Conservation (phyloP, 2,329 filamentous ascomycete species). For the Cadophora luteo-olivacea region DNA sequence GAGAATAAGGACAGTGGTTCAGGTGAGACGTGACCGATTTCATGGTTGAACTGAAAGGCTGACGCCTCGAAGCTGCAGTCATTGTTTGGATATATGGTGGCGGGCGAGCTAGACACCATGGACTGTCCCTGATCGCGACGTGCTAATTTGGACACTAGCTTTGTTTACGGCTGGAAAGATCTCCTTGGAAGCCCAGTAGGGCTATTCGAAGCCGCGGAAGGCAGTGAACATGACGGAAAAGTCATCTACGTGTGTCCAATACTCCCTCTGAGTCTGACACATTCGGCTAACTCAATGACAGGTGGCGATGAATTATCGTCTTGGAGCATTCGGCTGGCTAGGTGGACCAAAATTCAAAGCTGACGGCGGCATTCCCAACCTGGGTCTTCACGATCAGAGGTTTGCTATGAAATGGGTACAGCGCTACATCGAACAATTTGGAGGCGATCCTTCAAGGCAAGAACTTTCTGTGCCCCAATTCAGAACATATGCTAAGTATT, state of each 20-base stretch:
- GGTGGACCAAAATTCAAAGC: not conserved
- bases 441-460: slow-evolving; percentile 9
- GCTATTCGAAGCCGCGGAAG: slow-evolving; percentile 9
- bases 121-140: not conserved
- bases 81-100: slow-evolving; percentile 14
- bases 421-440: slow-evolving; percentile 5
- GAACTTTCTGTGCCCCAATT: too few relatives aligned
- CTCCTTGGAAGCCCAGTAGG: slow-evolving; percentile 13
- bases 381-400: slow-evolving; percentile 10
- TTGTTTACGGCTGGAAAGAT: slow-evolving; percentile 18
- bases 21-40: not conserved
- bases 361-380: slow-evolving; percentile 14
- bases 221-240: not conserved
- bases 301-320: slow-evolving; percentile 8
- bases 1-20: not conserved
- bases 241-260: slow-evolving; percentile 15
- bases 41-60: not conserved
- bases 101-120: not conserved
- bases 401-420: slow-evolving; percentile 17
- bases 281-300: not conserved
- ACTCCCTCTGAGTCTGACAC: not conserved
- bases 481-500: too few relatives aligned
- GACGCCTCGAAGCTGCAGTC: not conserved
- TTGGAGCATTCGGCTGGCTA: slow-evolving; percentile 14
- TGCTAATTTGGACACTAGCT: not conserved